phyloP scores from a whole-genome alignment of 495 filamentous ascomycete genomes.

The Talaromyces borbonicus region DNA sequence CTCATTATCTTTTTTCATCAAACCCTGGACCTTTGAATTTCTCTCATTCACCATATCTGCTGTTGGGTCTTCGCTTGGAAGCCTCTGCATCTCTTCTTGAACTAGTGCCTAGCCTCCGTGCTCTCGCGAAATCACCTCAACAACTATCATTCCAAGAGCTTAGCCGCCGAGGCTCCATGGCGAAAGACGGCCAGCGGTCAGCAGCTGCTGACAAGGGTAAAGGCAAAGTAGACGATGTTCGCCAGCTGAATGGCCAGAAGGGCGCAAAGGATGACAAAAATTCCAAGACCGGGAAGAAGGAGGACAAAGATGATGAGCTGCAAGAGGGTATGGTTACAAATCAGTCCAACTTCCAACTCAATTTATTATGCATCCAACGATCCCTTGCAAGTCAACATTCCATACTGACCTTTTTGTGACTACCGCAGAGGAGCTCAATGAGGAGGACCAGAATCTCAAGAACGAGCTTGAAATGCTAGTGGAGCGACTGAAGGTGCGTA shows the following conservation, averaged over 20 bases:
- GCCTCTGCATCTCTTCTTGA: too few species aligned
- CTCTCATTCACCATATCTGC: background rate
- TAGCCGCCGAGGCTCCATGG: conserved; percentile 45
- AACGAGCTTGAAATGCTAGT: conserved; percentile 97
- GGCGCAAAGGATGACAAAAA: conserved; percentile 57
- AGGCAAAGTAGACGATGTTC: conserved; percentile 66
- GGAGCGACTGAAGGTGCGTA: conserved; percentile 76
- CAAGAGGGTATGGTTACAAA: conserved; percentile 40
- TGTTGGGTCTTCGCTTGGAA: too few species aligned
- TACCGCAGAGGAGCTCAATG: conserved; percentile 77
- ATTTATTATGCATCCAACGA: conserved; percentile 7
- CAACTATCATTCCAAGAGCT: background rate
- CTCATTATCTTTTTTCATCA: conserved; percentile 1
- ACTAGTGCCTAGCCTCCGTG: background rate
- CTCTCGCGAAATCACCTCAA: background rate
- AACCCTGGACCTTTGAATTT: background rate
- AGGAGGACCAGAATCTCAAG: conserved; percentile 97
- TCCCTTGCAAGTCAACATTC: background rate
- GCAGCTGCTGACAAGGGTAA: conserved; percentile 89
- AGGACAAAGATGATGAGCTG: conserved; percentile 55
- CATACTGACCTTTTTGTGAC: conserved; percentile 3
- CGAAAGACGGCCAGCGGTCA: conserved; percentile 80
- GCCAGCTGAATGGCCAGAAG: conserved; percentile 46
- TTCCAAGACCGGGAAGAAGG: conserved; percentile 63
- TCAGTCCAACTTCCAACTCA: background rate